These are phyloP conservation scores for Saccharomycopsis babjevae DNA, from an alignment of 805 yeast genomes.

Conservation along the genomic window DNA sequence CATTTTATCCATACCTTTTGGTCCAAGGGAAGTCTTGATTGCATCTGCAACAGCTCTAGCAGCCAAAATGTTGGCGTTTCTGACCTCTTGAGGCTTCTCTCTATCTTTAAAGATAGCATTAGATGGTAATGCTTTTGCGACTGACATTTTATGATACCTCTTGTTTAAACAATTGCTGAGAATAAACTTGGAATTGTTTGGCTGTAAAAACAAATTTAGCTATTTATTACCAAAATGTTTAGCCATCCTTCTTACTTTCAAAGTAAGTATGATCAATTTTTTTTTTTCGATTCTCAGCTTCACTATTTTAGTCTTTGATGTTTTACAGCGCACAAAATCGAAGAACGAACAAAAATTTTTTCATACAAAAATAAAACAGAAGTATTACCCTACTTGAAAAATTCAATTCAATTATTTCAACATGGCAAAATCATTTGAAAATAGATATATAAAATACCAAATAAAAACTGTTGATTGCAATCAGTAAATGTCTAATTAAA, in stretches of 20 bases:
- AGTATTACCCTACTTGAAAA: not conserved
- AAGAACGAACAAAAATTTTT: not conserved
- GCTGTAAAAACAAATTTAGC: not conserved
- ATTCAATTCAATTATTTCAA: not conserved
- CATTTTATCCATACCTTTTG: constrained; percentile 99
- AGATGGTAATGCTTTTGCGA: constrained; percentile 34
- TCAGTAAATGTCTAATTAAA: not conserved
- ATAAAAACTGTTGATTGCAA: not conserved
- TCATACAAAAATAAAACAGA: not conserved
- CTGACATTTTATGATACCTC: not conserved
- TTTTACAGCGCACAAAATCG: no score
- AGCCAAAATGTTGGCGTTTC: constrained; percentile 79
- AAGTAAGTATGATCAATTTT: no score
- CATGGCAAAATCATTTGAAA: not conserved
- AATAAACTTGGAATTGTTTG: not conserved
- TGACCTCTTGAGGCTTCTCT: constrained; percentile 92
- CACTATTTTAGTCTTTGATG: no score
- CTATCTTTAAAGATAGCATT: constrained; percentile 87
- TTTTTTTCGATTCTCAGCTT: not conserved
- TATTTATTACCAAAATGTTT: no score
- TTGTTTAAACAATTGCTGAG: not conserved
- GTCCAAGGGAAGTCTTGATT: constrained; percentile 90
- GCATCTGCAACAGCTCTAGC: constrained; percentile 95
- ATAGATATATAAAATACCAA: not conserved
- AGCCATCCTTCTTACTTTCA: no score